These are phyloP conservation scores for Linum trigynum DNA, from an alignment of 345 rosid genomes.

Conservation along the genomic window DNA sequence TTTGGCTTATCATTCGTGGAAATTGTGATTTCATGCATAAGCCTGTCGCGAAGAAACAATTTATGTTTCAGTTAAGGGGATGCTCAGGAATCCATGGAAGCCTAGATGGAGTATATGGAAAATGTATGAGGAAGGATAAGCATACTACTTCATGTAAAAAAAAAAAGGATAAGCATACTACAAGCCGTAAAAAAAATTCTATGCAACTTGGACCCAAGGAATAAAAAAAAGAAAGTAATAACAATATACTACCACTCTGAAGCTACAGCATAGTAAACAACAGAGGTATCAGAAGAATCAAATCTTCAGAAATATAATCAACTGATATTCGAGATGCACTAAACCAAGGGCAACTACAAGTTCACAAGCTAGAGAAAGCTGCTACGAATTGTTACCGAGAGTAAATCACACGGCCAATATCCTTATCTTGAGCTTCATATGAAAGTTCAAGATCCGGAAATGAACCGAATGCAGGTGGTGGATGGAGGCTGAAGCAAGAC, in stretches of 20 bases:
- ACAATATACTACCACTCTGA: not conserved
- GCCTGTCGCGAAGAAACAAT: conserved; percentile 25
- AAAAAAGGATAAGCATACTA: not conserved
- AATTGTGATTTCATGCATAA: conserved; percentile 62
- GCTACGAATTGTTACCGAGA: conserved; percentile 24
- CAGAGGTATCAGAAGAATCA: not conserved
- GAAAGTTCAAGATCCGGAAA: conserved; percentile 25
- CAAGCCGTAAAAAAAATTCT: not conserved
- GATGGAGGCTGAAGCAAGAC: conserved; percentile 29
- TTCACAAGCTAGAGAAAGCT: conserved; percentile 13
- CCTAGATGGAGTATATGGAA: not conserved
- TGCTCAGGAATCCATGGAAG: not conserved
- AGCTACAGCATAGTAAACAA: not conserved
- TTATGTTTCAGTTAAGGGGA: not conserved
- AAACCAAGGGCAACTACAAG: conserved; percentile 1
- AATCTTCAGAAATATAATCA: not conserved
- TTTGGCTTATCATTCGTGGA: conserved; percentile 59
- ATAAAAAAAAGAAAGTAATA: too few relatives aligned
- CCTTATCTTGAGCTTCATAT: conserved; percentile 24
- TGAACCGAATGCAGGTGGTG: conserved; percentile 45
- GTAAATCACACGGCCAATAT: conserved; percentile 17
- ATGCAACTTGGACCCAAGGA: not conserved
- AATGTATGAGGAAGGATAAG: not conserved
- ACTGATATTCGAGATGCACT: not conserved
- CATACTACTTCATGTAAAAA: too few relatives aligned